Conservation (phyloP, 1,139 yeast genomes). For the Debaryomycetaceae sp. region DNA sequence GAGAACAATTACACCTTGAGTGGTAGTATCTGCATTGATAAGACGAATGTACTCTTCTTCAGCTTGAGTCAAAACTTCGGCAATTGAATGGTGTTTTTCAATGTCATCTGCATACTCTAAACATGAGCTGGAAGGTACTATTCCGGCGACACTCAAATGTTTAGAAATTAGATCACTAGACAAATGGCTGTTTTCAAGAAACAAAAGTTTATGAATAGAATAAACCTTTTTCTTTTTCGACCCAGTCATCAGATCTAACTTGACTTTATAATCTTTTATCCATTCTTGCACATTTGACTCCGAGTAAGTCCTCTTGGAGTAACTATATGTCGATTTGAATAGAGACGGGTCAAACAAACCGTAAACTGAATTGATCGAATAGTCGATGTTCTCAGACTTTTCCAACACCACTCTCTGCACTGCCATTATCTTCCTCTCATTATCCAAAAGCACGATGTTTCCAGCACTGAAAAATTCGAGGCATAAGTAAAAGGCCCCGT, state of each 20-base stretch:
- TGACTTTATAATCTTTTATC: constrained; percentile 42
- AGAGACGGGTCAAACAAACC: constrained; percentile 53
- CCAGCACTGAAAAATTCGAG: constrained; percentile 96
- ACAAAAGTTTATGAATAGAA: constrained; percentile 69
- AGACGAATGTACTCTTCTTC: constrained; percentile 35
- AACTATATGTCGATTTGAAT: constrained; percentile 29
- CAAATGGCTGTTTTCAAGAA: constrained; percentile 66
- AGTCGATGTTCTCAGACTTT: constrained; percentile 55
- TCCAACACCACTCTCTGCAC: constrained; percentile 78
- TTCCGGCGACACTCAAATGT: constrained; percentile 41
- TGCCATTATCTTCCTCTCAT: constrained; percentile 62
- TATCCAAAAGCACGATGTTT: constrained; percentile 74
- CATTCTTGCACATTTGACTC: constrained; percentile 43
- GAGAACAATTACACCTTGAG: constrained; percentile 64
- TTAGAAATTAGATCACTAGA: constrained; percentile 77
- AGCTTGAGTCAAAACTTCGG: constrained; percentile 48
- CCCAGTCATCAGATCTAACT: constrained; percentile 13
- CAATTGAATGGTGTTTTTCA: constrained; percentile 15
- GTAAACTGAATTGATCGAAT: constrained; percentile 73
- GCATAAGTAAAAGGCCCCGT: constrained; percentile 73
- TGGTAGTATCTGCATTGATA: constrained; percentile 18
- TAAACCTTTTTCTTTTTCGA: constrained; percentile 44
- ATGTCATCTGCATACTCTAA: constrained; percentile 28
- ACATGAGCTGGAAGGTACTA: constrained; percentile 45
- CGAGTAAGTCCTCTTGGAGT: constrained; percentile 19